phyloP scores from a whole-genome alignment of 2,329 filamentous ascomycete genomes.

The Aspergillus arachidicola region DNA sequence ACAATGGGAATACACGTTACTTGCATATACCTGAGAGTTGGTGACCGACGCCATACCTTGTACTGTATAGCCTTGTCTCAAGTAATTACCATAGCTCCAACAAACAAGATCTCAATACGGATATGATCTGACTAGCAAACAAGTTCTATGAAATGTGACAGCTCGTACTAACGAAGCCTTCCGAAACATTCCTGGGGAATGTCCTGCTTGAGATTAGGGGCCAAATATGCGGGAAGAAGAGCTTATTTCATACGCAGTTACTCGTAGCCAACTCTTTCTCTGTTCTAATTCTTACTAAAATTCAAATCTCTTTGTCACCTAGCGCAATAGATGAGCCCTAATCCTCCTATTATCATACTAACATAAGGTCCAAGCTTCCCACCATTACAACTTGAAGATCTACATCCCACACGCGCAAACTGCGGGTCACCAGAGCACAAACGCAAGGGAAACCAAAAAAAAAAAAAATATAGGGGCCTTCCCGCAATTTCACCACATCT shows the following conservation, averaged over 20 bases:
- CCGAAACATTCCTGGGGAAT: background rate
- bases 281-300: background rate
- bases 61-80: background rate
- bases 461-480: background rate
- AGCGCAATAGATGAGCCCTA: background rate
- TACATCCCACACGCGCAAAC: background rate
- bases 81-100: background rate
- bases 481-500: background rate
- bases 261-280: background rate
- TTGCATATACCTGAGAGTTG: no score
- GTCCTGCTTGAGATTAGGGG: background rate
- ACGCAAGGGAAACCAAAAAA: background rate
- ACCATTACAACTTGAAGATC: background rate
- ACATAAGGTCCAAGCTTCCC: background rate
- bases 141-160: background rate
- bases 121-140: background rate
- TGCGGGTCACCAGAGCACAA: background rate
- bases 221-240: background rate
- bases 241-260: background rate
- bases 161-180: background rate
- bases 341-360: background rate
- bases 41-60: background rate
- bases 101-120: background rate
- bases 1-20: no score
- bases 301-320: background rate